Conservation (phyloP, 1,284 basidiomycete genomes). For the Inonotus hispidus region DNA sequence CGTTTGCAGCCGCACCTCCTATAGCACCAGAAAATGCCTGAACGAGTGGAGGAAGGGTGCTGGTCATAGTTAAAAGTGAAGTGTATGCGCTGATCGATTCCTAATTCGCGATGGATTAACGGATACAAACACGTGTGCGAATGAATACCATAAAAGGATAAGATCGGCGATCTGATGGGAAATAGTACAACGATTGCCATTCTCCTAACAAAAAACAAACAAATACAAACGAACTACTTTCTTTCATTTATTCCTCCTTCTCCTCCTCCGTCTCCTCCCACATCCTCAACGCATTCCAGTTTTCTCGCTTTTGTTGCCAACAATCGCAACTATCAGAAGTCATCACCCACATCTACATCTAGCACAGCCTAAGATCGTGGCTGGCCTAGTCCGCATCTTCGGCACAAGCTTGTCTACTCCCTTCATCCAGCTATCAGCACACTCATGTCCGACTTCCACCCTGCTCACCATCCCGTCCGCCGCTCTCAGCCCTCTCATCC, state of each 20-base stretch:
- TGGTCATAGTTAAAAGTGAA: conserved; percentile 40
- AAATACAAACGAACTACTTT: not conserved
- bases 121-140: not conserved
- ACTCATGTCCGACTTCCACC: not conserved
- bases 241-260: not conserved
- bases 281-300: not conserved
- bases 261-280: not conserved
- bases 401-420: not conserved
- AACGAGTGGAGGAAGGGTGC: conserved; percentile 48
- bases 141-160: not conserved
- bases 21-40: conserved; percentile 52
- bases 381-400: not conserved
- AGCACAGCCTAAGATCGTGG: not conserved
- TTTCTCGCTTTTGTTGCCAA: not conserved
- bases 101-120: conserved; percentile 24
- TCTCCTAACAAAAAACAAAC: not conserved
- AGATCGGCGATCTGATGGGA: conserved; percentile 3
- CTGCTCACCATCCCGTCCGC: not conserved
- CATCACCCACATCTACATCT: not conserved
- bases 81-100: too few species aligned
- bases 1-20: conserved; percentile 48
- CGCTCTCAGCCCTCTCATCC: not conserved
- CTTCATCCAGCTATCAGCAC: not conserved
- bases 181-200: not conserved
- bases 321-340: not conserved